phyloP scores from a whole-genome alignment of 2,329 filamentous ascomycete species.

The Dactylonectria macrodidyma region DNA sequence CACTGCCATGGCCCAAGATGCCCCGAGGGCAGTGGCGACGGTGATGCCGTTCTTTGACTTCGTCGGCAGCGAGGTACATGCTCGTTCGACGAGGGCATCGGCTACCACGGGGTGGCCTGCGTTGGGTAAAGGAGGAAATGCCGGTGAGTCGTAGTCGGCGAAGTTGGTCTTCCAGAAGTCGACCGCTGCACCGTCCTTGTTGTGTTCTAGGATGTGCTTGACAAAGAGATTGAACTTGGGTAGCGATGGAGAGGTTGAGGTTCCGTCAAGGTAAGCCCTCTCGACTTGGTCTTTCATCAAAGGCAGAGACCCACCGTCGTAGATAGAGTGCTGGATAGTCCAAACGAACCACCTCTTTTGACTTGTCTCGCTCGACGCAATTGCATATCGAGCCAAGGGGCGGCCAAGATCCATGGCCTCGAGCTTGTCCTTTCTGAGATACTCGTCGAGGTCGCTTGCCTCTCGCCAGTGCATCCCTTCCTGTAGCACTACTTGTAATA shows the following conservation, averaged over 20 bases:
- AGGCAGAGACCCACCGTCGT: conserved; percentile 56
- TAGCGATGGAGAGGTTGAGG: neutral
- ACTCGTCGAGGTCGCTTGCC: conserved; percentile 49
- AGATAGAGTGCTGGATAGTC: conserved; percentile 62
- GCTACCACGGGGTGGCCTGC: neutral
- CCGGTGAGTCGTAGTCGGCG: neutral
- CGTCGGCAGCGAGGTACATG: neutral
- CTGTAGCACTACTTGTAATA: conserved; percentile 62
- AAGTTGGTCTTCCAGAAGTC: conserved; percentile 6
- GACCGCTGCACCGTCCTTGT: neutral
- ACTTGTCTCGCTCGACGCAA: conserved; percentile 51
- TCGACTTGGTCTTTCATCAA: neutral
- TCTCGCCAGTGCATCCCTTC: conserved; percentile 51
- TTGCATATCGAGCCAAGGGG: conserved; percentile 58
- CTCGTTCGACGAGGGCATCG: neutral
- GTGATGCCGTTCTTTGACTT: neutral
- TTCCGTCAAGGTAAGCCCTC: neutral
- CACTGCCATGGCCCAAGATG: neutral
- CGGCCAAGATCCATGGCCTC: conserved; percentile 56
- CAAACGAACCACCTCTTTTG: conserved; percentile 18
- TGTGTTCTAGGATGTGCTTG: conserved; percentile 4
- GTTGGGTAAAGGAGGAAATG: neutral
- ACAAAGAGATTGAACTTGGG: conserved; percentile 14
- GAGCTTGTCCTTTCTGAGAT: conserved; percentile 54
- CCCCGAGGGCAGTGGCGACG: neutral